Conservation (phyloP, 345 rosid genomes). For the Hirschfeldia incana region DNA sequence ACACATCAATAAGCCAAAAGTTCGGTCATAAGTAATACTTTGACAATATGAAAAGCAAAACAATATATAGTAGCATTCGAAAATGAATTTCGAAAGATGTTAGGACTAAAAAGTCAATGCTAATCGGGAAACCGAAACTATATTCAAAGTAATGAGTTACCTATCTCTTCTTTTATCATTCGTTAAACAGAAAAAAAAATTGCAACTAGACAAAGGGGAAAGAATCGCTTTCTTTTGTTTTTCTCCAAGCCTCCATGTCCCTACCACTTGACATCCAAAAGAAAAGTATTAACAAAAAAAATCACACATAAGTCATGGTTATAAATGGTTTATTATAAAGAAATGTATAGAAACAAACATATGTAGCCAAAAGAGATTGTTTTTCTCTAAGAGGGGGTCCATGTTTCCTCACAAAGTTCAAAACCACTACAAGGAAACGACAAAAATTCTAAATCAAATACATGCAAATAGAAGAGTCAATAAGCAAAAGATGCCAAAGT, state of each 20-base stretch:
- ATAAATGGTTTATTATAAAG: slow-evolving; percentile 12
- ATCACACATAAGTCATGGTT: slow-evolving; percentile 14
- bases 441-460: slow-evolving; percentile 28
- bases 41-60: slow-evolving; percentile 10
- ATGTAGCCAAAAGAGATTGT: slow-evolving; percentile 37
- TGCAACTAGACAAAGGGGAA: background rate
- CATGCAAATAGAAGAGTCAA: slow-evolving; percentile 28
- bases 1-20: slow-evolving; percentile 31
- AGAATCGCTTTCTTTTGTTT: background rate
- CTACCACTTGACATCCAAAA: slow-evolving; percentile 41
- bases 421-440: slow-evolving; percentile 31
- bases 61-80: background rate
- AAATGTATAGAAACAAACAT: slow-evolving; percentile 33
- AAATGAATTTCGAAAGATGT: slow-evolving; percentile 4
- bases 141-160: slow-evolving; percentile 23
- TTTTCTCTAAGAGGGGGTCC: slow-evolving; percentile 35
- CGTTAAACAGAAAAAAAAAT: background rate
- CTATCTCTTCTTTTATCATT: background rate
- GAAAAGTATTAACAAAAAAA: slow-evolving; percentile 19
- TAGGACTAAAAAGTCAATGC: slow-evolving; percentile 25
- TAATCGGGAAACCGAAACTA: background rate
- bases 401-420: slow-evolving; percentile 34
- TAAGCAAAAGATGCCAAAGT: slow-evolving; percentile 24
- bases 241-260: slow-evolving; percentile 25
- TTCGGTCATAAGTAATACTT: slow-evolving; percentile 24